Evolutionary conservation across 1,139 yeast species (phyloP).

Genomic region (Scheffersomyces segobiensis): DNA sequence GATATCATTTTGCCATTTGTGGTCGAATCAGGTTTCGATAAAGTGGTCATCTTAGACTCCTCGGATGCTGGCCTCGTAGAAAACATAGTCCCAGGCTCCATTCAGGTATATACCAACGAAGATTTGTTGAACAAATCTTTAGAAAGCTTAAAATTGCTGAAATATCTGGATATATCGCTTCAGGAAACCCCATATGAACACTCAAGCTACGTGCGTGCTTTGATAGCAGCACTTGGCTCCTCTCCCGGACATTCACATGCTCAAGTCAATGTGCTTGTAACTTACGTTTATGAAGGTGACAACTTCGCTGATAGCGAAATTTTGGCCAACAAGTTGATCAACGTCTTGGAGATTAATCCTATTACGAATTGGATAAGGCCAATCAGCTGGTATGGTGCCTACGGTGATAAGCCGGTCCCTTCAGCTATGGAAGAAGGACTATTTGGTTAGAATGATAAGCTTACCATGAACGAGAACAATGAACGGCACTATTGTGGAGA

Average conservation of each 20-base stretch:
- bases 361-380: slow-evolving; percentile 52
- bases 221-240: slow-evolving; percentile 2
- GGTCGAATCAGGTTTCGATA: slow-evolving; percentile 34
- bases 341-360: slow-evolving; percentile 25
- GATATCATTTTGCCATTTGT: slow-evolving; percentile 58
- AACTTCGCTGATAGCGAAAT: slow-evolving; percentile 70
- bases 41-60: slow-evolving; percentile 66
- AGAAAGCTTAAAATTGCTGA: slow-evolving; percentile 25
- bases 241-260: slow-evolving; percentile 6
- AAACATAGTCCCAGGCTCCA: slow-evolving; percentile 20
- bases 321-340: slow-evolving; percentile 45
- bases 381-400: slow-evolving; percentile 80
- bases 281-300: slow-evolving; percentile 86
- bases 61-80: slow-evolving; percentile 61
- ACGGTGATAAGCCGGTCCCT: slow-evolving; percentile 72
- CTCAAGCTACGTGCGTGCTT: slow-evolving; percentile 10
- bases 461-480: background rate
- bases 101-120: slow-evolving; percentile 34
- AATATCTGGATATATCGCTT: slow-evolving; percentile 6
- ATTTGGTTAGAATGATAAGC: slow-evolving; percentile 46
- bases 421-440: slow-evolving; percentile 75
- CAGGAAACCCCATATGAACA: slow-evolving; percentile 10
- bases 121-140: slow-evolving; percentile 35
- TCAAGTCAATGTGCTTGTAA: slow-evolving; percentile 30
- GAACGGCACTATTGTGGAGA: background rate